Conservation (phyloP, 352 stramenopile species). For the Phytophthora uliginosa region DNA sequence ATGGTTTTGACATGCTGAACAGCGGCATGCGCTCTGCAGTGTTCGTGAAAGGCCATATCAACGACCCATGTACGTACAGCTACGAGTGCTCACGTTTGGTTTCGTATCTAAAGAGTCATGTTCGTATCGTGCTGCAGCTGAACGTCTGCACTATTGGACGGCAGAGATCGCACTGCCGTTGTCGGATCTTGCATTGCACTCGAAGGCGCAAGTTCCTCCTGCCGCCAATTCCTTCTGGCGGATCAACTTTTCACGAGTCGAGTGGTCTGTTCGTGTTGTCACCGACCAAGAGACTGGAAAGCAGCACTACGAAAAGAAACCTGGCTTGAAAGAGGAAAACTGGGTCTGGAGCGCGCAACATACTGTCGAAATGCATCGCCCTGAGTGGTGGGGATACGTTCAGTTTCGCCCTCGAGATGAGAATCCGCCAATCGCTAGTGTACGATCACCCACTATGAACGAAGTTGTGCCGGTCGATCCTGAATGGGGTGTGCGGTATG, state of each 20-base stretch:
- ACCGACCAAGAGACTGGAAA: slow-evolving; percentile 18
- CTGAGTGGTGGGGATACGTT: slow-evolving; percentile 92
- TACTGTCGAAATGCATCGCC: slow-evolving; percentile 89
- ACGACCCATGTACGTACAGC: slow-evolving; percentile 56
- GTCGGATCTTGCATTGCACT: slow-evolving; percentile 56
- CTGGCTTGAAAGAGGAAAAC: slow-evolving; percentile 67
- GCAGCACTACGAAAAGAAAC: slow-evolving; percentile 63
- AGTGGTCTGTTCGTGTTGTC: slow-evolving; percentile 67
- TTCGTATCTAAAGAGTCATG: background rate
- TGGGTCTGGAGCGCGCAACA: slow-evolving; percentile 93
- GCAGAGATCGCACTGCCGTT: slow-evolving; percentile 86
- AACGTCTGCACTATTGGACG: slow-evolving; percentile 81
- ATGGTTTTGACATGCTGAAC: slow-evolving; percentile 78
- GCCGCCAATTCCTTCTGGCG: slow-evolving; percentile 60
- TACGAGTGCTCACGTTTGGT: background rate
- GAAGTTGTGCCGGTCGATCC: slow-evolving; percentile 45
- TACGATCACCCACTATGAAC: background rate
- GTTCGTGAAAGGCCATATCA: slow-evolving; percentile 65
- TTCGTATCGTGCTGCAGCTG: slow-evolving; percentile 18
- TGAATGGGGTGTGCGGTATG: slow-evolving; percentile 59
- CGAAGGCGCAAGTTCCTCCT: slow-evolving; percentile 49
- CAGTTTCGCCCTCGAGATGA: slow-evolving; percentile 63
- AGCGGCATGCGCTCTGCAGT: slow-evolving; percentile 60
- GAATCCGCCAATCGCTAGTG: background rate
- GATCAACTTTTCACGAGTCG: slow-evolving; percentile 92